phyloP scores from a whole-genome alignment of 495 filamentous ascomycete species.

The Penicillium egyptiacum region DNA sequence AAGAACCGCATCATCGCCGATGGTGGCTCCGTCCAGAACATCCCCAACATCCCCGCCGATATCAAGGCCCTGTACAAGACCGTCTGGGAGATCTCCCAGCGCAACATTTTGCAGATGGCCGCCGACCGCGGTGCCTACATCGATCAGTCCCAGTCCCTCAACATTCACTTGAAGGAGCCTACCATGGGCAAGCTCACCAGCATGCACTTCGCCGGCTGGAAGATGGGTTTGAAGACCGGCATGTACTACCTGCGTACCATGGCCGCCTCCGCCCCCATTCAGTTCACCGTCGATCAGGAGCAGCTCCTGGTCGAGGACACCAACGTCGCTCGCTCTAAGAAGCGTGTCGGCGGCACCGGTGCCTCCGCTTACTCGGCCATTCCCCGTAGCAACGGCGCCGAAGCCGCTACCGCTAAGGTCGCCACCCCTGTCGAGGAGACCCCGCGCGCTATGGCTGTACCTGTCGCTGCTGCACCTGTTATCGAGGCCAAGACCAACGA shows the following conservation, averaged over 20 bases:
- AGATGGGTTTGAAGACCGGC: slow-evolving; percentile 96
- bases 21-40: slow-evolving; percentile 92
- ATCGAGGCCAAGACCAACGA: slow-evolving; percentile 47
- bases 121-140: slow-evolving; percentile 98
- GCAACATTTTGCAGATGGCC: slow-evolving; percentile 92
- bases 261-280: slow-evolving; percentile 93
- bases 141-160: slow-evolving; percentile 97
- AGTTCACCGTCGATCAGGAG: slow-evolving; percentile 99
- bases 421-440: slow-evolving; percentile 50
- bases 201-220: slow-evolving; percentile 99
- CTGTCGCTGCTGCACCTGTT: slow-evolving; percentile 44
- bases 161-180: slow-evolving; percentile 98
- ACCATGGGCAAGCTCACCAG: slow-evolving; percentile 99
- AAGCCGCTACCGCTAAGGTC: slow-evolving; percentile 12
- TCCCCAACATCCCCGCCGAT: slow-evolving; percentile 91
- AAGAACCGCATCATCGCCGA: slow-evolving; percentile 99
- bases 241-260: slow-evolving; percentile 99
- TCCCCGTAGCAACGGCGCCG: slow-evolving; percentile 53
- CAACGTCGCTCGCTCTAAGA: slow-evolving; percentile 73
- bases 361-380: slow-evolving; percentile 55
- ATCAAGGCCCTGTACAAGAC: slow-evolving; percentile 99
- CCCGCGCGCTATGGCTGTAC: slow-evolving; percentile 70
- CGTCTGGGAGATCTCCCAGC: slow-evolving; percentile 99
- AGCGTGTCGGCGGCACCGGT: slow-evolving; percentile 55
- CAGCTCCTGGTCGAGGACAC: slow-evolving; percentile 87